Evolutionary conservation across 805 yeast species (phyloP).

Genomic region (Hanseniaspora occidentalis): DNA sequence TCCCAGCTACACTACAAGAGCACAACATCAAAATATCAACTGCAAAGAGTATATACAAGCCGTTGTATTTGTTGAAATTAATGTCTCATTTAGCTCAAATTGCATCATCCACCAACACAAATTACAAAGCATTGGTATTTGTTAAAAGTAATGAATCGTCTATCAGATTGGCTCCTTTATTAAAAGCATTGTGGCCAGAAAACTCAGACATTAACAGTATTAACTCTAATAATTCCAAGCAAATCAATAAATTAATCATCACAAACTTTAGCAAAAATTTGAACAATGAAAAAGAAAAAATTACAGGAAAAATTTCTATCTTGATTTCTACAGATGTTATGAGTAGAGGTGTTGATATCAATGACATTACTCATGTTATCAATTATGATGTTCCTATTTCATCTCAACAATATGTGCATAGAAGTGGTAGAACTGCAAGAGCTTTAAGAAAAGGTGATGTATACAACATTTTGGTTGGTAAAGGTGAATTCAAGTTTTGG

Average conservation of each 20-base stretch:
- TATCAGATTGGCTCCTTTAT: constrained; percentile 57
- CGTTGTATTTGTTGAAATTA: constrained; percentile 54
- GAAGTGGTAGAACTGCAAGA: constrained; percentile 96
- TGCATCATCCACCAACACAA: constrained; percentile 6
- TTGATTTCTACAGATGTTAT: constrained; percentile 79
- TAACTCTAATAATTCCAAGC: constrained; percentile 41
- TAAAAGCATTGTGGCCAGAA: constrained; percentile 4
- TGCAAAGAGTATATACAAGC: constrained; percentile 44
- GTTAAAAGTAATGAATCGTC: constrained; percentile 60
- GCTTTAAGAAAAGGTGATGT: constrained; percentile 75
- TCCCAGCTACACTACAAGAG: constrained; percentile 44
- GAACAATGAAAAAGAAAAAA: constrained; percentile 33
- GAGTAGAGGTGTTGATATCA: constrained; percentile 89
- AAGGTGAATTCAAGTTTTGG: constrained; percentile 63
- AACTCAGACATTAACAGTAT: constrained; percentile 23
- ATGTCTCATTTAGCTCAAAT: constrained; percentile 22
- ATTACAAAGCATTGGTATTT: constrained; percentile 15
- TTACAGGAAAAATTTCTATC: constrained; percentile 23
- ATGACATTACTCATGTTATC: constrained; percentile 56
- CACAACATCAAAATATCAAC: constrained; percentile 25
- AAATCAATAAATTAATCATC: constrained; percentile 43
- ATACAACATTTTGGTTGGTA: constrained; percentile 58
- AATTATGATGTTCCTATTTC: constrained; percentile 88
- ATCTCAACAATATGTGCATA: constrained; percentile 83
- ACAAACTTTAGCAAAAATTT: constrained; percentile 41